Percentiles rank a stretch among this genome's conserved stretches.
phyloP scores from a whole-genome alignment of 768 basidiomycete genomes.

The Leccinellum luteum region DNA sequence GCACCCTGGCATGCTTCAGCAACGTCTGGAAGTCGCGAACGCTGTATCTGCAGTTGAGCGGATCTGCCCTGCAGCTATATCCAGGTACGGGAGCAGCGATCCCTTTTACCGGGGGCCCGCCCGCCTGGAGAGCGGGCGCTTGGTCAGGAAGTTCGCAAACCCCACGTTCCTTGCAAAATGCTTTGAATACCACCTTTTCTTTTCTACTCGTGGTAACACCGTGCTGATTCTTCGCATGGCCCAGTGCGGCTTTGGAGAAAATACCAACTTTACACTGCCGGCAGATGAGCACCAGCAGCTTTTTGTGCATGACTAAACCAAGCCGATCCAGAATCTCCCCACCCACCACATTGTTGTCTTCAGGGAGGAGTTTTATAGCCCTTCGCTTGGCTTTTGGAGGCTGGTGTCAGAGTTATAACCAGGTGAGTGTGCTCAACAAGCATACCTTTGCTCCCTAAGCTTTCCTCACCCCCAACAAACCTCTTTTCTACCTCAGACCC shows the following conservation, averaged over 20 bases:
- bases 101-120: not conserved
- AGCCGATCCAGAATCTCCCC: not conserved
- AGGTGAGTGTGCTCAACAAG: not conserved
- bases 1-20: not conserved
- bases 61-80: constrained; percentile 2
- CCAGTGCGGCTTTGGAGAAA: not conserved
- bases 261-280: not conserved
- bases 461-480: not conserved
- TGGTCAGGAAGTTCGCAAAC: not conserved
- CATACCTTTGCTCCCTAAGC: not conserved
- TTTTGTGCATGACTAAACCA: not conserved
- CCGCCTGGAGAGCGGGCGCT: not conserved
- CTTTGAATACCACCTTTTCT: not conserved
- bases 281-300: constrained; percentile 2
- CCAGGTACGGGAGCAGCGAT: not conserved
- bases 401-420: not conserved
- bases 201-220: not conserved
- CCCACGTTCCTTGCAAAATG: not conserved
- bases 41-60: constrained; percentile 2
- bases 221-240: constrained; percentile 2
- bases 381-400: not conserved
- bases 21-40: not conserved
- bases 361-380: not conserved
- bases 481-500: not conserved
- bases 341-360: not conserved